phyloP scores from a whole-genome alignment of 2,329 filamentous ascomycete species.

The Penicillium sp. region DNA sequence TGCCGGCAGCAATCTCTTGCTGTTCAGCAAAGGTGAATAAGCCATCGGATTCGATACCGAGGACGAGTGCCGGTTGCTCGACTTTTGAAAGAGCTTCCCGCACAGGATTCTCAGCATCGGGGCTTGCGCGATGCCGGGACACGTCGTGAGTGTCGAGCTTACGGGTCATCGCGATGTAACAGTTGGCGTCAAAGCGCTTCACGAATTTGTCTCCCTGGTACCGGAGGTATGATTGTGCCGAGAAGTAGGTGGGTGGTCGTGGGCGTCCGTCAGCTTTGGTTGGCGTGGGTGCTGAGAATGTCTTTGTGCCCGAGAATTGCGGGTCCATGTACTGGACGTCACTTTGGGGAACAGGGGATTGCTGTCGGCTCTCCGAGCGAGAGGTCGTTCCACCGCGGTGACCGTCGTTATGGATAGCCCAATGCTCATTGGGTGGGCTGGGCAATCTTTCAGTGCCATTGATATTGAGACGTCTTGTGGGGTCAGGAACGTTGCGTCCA shows the following conservation, averaged over 20 bases:
- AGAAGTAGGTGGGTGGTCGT: slow-evolving; percentile 79
- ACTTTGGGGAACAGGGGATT: slow-evolving; percentile 23
- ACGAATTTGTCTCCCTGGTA: slow-evolving; percentile 98
- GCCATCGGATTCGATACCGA: slow-evolving; percentile 92
- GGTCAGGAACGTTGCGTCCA: slow-evolving; percentile 84
- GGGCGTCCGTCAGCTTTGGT: slow-evolving; percentile 26
- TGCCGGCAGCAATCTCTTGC: slow-evolving; percentile 76
- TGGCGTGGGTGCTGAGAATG: slow-evolving; percentile 37
- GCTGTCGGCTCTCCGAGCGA: slow-evolving; percentile 33
- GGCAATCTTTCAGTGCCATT: slow-evolving; percentile 56
- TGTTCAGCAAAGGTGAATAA: slow-evolving; percentile 97
- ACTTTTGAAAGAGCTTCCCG: slow-evolving; percentile 73
- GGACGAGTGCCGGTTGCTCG: slow-evolving; percentile 79
- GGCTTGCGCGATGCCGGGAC: slow-evolving; percentile 61
- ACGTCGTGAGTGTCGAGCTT: slow-evolving; percentile 98
- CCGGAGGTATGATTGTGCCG: slow-evolving; percentile 91
- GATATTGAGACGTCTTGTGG: slow-evolving; percentile 75
- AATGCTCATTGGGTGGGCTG: slow-evolving; percentile 65
- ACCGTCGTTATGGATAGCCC: slow-evolving; percentile 77
- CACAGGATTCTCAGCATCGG: slow-evolving; percentile 46
- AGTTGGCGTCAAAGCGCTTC: slow-evolving; percentile 94
- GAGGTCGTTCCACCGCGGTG: slow-evolving; percentile 60
- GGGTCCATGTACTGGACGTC: slow-evolving; percentile 52
- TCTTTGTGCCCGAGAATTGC: slow-evolving; percentile 63
- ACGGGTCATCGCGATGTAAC: slow-evolving; percentile 96